Evolutionary conservation across 257 asterid genomes (phyloP), one percentile per base, ranked within the genome.

Genomic region (Jacaranda mimosifolia): DNA sequence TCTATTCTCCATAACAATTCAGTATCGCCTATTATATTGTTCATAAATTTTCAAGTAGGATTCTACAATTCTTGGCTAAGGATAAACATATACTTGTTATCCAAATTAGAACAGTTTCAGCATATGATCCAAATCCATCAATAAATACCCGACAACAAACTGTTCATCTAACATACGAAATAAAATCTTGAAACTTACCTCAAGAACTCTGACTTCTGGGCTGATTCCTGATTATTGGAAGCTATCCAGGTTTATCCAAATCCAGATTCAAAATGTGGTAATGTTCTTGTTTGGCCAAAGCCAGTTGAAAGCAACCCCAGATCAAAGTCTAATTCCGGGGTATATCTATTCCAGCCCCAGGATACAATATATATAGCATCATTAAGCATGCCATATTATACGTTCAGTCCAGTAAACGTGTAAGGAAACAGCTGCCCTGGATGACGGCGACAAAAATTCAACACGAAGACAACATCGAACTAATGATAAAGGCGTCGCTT

Each of bases 371-470:
- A 55, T 80, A 77, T 78, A 70, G n/a, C n/a, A n/a, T n/a, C n/a
- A n/a, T n/a, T 18, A 48, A 52, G 77, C 58, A 64, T 69, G 82
- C 76, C 35, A 65, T 74, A 64, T 58, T 53, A 12, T 36, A 68
- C 68, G 60, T n/a, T 49, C 62, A 39, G 72, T 58, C 46, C 53
- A 45, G n/a, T 60, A 14, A 73, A 52, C 56, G 21, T 80, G 39
- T 6, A 35, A 75, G 42, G 9, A 64, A 52, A 80, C 86, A 83
- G 89, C 87, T 78, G 91, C 86, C 74, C 63, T 51, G 43, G 68
- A 62, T 68, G 79, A 82, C 3, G 39, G 6, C 0, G 80, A 83
- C 85, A 68, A 26, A 59, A 19, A 43, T 66, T 79, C 72, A 80
- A 80, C 63, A 63, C 56, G 35, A 55, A 26, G 57, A 46, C 43